These are phyloP conservation scores for Grifola frondosa DNA, from an alignment of 1,284 basidiomycete genomes.

Conservation along the genomic window DNA sequence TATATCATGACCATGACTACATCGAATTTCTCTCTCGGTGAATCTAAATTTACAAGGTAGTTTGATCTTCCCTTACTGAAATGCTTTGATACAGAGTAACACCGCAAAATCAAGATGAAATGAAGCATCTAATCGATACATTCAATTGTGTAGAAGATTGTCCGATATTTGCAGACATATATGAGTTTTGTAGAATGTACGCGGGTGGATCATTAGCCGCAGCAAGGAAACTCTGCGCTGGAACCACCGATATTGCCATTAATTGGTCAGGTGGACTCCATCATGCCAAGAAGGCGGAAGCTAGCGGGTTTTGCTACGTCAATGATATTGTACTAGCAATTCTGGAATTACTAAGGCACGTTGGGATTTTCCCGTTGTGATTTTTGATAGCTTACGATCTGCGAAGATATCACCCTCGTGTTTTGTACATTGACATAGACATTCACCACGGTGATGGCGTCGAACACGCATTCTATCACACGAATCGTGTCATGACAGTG, in stretches of 20 bases:
- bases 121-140: conserved; percentile 73
- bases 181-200: conserved; percentile 91
- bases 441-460: conserved; percentile 98
- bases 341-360: conserved; percentile 85
- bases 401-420: conserved; percentile 81
- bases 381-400: background rate
- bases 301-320: conserved; percentile 95
- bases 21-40: conserved; percentile 89
- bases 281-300: conserved; percentile 94
- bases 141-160: conserved; percentile 95
- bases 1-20: conserved; percentile 94
- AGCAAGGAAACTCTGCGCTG: conserved; percentile 81
- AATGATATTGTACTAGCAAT: conserved; percentile 96
- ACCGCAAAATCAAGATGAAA: conserved; percentile 73
- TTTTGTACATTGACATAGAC: conserved; percentile 96
- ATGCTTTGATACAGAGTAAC: conserved; percentile 64
- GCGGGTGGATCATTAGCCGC: conserved; percentile 90
- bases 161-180: conserved; percentile 91
- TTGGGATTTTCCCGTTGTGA: conserved; percentile 6
- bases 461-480: conserved; percentile 96
- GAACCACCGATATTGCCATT: conserved; percentile 92
- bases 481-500: conserved; percentile 96
- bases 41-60: background rate
- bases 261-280: conserved; percentile 98
- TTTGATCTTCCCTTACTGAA: background rate